Evolutionary conservation across 805 yeast species (phyloP).

Genomic region (Limtongia smithiae): DNA sequence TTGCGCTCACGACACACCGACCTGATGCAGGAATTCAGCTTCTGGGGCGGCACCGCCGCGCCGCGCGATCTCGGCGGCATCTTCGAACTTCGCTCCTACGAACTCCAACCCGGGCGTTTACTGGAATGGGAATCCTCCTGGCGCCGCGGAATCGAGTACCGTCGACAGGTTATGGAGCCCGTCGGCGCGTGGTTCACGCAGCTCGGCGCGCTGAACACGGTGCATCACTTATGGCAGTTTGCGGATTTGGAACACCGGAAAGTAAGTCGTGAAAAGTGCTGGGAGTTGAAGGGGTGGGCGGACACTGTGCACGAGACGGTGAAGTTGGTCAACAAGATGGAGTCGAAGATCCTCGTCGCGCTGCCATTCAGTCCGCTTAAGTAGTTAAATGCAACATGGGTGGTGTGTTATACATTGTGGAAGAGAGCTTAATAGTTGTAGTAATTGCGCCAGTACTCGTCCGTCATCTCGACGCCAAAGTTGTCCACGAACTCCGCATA

Average conservation of each 20-base stretch:
- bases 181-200: slow-evolving; percentile 47
- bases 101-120: slow-evolving; percentile 41
- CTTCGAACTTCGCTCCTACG: slow-evolving; percentile 43
- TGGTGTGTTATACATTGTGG: not conserved
- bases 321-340: slow-evolving; percentile 40
- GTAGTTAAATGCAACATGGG: not conserved
- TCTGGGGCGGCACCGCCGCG: slow-evolving; percentile 47
- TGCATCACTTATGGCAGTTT: slow-evolving; percentile 46
- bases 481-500: slow-evolving; percentile 4
- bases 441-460: slow-evolving; percentile 11
- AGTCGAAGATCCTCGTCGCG: slow-evolving; percentile 41
- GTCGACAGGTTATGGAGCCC: slow-evolving; percentile 48
- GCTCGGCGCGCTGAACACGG: slow-evolving; percentile 42
- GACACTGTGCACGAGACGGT: slow-evolving; percentile 45
- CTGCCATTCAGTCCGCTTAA: slow-evolving; percentile 42
- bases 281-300: slow-evolving; percentile 47
- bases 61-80: slow-evolving; percentile 44
- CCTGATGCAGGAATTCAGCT: slow-evolving; percentile 43
- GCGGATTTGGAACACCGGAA: slow-evolving; percentile 44
- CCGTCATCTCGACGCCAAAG: slow-evolving; percentile 8
- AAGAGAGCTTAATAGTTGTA: slow-evolving; percentile 1
- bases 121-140: slow-evolving; percentile 46
- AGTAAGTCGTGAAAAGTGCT: slow-evolving; percentile 41
- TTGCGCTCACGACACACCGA: slow-evolving; percentile 38
- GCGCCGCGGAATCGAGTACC: slow-evolving; percentile 42